Base-by-base conservation (phyloP, 495 filamentous ascomycete genomes). In the Podospora appendiculata region DNA sequence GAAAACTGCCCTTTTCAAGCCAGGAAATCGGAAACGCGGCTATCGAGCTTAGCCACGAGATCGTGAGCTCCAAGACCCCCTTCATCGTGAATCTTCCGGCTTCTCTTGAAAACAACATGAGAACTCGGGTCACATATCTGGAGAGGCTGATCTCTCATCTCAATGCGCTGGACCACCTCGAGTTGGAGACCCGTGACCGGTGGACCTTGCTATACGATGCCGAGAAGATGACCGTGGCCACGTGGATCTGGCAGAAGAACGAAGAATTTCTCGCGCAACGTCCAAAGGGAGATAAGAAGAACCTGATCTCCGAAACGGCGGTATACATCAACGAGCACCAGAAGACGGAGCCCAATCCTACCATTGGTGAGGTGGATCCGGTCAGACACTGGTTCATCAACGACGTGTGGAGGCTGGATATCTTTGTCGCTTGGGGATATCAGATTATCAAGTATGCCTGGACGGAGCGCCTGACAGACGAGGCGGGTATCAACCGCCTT, bases 181-280 rank as follows among this genome's bases (percentile, higher is more conserved):
- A 69, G 32, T 57, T 96, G 12, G 80, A 86, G 45, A 75, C 76
- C 19, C 67, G 66, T 16, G 80, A 81, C 6, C 81, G 79, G 59
- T 98, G 90, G 92, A 75, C 83, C 53, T 65, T 98, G 6, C 74
- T 97, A n/a, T 88, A 84, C 79, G 82, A 87, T 58, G 91, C 90
- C 0, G 93, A 97, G 63, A 96, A 90, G 64, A 79, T 96, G 58
- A 83, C 84, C 39, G 87, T 90, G 34, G 92, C 90, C n/a, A 79
- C 78, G 42, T 77, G 80, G 36, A 76, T 97, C 54, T 97, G 91
- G 90, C 80, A 82, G 51, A 68, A 77, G 33, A 85, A 93, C 59
- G 84, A 93, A 55, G 59, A 75, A 6, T 78, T 77, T 46, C 67
- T 79, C 10, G 70, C 69, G 14, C 63, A 69, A 35, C 64, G 72